Conservation (phyloP, 2,329 filamentous ascomycete species). For the Fusarium austroafricanum region DNA sequence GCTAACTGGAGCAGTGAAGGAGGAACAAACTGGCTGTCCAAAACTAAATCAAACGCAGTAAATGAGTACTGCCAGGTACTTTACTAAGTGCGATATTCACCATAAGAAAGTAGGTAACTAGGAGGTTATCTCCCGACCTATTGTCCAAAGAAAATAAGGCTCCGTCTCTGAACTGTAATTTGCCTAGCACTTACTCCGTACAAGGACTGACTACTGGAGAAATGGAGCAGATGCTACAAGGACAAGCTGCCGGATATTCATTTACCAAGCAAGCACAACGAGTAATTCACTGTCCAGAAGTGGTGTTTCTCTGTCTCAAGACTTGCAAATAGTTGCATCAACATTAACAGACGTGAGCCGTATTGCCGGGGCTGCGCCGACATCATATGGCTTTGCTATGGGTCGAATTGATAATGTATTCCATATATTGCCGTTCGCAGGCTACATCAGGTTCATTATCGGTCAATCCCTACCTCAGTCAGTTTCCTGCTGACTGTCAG, state of each 20-base stretch:
- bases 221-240: conserved; percentile 21
- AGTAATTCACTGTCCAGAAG: background rate
- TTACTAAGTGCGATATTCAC: background rate
- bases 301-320: background rate
- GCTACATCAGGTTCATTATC: conserved; percentile 19
- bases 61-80: conserved; percentile 23
- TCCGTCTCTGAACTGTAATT: conserved; percentile 16
- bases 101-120: conserved; percentile 12
- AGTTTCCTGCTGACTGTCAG: conserved; percentile 1
- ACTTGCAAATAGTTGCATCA: background rate
- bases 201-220: conserved; percentile 23
- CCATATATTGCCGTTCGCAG: conserved; percentile 23
- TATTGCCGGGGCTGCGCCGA: conserved; percentile 20
- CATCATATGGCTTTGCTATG: conserved; percentile 14
- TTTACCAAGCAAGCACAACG: background rate
- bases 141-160: background rate
- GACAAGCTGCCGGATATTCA: conserved; percentile 7
- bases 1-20: conserved; percentile 27
- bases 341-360: conserved; percentile 9
- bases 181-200: conserved; percentile 18
- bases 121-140: conserved; percentile 11
- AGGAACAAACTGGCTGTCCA: background rate
- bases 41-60: conserved; percentile 9
- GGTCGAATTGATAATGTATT: conserved; percentile 25
- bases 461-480: conserved; percentile 16